phyloP scores from a whole-genome alignment of 305 asterid genomes.

The Fraxinus dipetala region DNA sequence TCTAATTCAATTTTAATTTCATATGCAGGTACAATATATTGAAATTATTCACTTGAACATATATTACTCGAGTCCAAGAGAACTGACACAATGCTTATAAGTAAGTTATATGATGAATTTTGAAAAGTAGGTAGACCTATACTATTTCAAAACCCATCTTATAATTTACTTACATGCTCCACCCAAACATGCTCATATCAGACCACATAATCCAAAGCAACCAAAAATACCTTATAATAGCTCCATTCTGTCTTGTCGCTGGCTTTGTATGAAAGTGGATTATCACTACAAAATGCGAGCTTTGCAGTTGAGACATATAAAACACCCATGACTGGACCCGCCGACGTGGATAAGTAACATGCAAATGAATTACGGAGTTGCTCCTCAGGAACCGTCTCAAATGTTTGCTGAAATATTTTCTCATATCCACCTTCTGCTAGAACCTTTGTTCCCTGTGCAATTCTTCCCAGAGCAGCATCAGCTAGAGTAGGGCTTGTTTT shows the following conservation, averaged over 20 bases:
- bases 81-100: background rate
- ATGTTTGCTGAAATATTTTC: slow-evolving; percentile 85
- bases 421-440: slow-evolving; percentile 99
- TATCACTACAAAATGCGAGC: slow-evolving; percentile 96
- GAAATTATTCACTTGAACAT: background rate
- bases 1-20: background rate
- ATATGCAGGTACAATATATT: background rate
- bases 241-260: slow-evolving; percentile 91
- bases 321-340: slow-evolving; percentile 98
- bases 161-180: background rate
- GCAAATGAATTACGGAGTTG: slow-evolving; percentile 80
- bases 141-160: background rate
- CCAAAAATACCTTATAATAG: slow-evolving; percentile 76
- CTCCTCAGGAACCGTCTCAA: slow-evolving; percentile 93
- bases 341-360: slow-evolving; percentile 94
- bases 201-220: background rate
- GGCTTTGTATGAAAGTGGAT: slow-evolving; percentile 77
- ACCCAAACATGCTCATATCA: background rate
- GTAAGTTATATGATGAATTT: background rate
- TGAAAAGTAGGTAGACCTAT: background rate
- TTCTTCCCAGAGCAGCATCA: slow-evolving; percentile 95
- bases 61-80: background rate
- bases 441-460: slow-evolving; percentile 95
- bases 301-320: slow-evolving; percentile 80
- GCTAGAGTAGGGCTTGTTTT: slow-evolving; percentile 87